Evolutionary conservation across 2,329 filamentous ascomycete species (phyloP).

Genomic region (Pseudogymnoascus sp.): DNA sequence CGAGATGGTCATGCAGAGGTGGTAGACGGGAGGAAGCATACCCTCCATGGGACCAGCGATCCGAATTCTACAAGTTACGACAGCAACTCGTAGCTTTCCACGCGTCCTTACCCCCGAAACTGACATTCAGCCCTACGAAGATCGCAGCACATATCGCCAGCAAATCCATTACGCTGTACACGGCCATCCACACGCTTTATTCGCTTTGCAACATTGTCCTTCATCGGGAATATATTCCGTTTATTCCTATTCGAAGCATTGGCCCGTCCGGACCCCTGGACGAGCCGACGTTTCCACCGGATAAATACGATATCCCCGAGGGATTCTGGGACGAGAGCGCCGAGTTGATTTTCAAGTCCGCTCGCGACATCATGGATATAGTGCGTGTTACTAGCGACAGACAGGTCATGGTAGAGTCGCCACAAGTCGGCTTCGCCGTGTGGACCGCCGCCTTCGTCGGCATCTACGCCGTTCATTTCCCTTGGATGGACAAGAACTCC

Average conservation of each 20-base stretch:
- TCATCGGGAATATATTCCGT: slow-evolving; percentile 61
- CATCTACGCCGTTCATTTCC: slow-evolving; percentile 59
- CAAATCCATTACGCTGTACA: slow-evolving; percentile 55
- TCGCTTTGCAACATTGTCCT: slow-evolving; percentile 60
- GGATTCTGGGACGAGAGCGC: slow-evolving; percentile 58
- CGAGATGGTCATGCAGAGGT: slow-evolving; percentile 45
- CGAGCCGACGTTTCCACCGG: slow-evolving; percentile 43
- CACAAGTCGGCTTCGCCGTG: slow-evolving; percentile 57
- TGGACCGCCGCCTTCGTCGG: slow-evolving; percentile 60
- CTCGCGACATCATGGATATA: slow-evolving; percentile 55
- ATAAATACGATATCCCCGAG: slow-evolving; percentile 37
- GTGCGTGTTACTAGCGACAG: slow-evolving; percentile 45
- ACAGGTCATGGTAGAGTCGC: slow-evolving; percentile 53
- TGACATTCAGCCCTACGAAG: slow-evolving; percentile 52
- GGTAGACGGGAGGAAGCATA: slow-evolving; percentile 38
- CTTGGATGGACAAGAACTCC: slow-evolving; percentile 54
- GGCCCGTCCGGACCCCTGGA: slow-evolving; percentile 50
- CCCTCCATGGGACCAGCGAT: slow-evolving; percentile 52
- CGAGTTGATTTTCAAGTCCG: slow-evolving; percentile 53
- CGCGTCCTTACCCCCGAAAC: slow-evolving; percentile 41
- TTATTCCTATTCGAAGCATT: slow-evolving; percentile 48
- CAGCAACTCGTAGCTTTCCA: slow-evolving; percentile 46
- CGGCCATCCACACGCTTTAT: slow-evolving; percentile 58
- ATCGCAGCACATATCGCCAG: slow-evolving; percentile 58
- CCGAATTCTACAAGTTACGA: slow-evolving; percentile 47